Conservation (phyloP, 1,139 yeast genomes). For the Diutina ranongensis region DNA sequence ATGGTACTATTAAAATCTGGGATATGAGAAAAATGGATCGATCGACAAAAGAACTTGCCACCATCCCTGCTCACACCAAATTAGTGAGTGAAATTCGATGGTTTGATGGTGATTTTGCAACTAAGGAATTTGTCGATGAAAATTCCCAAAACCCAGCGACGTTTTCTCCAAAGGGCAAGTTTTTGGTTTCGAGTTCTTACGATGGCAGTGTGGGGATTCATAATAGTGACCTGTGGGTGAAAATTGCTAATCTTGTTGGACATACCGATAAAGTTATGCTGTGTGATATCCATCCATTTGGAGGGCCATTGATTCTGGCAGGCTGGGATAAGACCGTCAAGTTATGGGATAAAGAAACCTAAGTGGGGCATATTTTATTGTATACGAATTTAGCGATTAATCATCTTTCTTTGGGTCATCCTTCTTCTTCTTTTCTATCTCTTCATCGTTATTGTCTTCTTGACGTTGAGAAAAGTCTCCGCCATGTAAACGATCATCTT, state of each 20-base stretch:
- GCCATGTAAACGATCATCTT: background rate
- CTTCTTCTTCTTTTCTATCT: background rate
- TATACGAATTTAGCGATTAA: background rate
- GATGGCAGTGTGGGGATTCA: constrained; percentile 57
- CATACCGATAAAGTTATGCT: constrained; percentile 66
- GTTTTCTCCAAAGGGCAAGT: constrained; percentile 28
- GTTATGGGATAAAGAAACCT: too few species aligned
- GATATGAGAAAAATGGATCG: constrained; percentile 45
- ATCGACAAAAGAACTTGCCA: constrained; percentile 25
- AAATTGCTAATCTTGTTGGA: constrained; percentile 43
- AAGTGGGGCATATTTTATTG: too few species aligned
- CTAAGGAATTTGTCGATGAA: constrained; percentile 18
- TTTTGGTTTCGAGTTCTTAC: constrained; percentile 53
- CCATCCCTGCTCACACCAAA: constrained; percentile 71
- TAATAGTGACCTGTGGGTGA: constrained; percentile 67
- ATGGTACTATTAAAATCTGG: constrained; percentile 75
- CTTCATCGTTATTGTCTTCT: too few species aligned
- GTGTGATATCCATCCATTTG: constrained; percentile 42
- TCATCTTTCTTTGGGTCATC: background rate
- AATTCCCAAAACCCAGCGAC: constrained; percentile 15
- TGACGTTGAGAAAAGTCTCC: background rate
- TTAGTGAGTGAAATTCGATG: constrained; percentile 60
- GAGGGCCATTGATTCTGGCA: constrained; percentile 40
- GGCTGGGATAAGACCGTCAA: constrained; percentile 63
- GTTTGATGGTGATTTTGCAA: constrained; percentile 14